phyloP scores from a whole-genome alignment of 1,139 yeast genomes.

The Sugiyamaella sp. region DNA sequence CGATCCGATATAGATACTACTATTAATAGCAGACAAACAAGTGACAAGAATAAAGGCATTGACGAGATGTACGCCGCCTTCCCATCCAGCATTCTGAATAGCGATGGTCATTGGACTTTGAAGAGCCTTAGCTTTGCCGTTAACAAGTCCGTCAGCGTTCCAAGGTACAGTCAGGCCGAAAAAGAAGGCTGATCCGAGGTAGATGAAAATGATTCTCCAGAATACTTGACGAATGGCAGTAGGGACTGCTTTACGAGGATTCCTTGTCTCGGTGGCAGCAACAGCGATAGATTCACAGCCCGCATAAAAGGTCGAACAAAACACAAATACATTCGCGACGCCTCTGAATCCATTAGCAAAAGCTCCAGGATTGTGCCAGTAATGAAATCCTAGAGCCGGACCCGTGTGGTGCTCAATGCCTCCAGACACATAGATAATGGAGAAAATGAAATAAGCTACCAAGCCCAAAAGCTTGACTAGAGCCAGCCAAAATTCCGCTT shows the following conservation, averaged over 20 bases:
- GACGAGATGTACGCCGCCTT: slow-evolving; percentile 70
- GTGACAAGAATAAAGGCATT: slow-evolving; percentile 74
- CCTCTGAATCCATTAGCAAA: slow-evolving; percentile 66
- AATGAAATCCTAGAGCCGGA: slow-evolving; percentile 47
- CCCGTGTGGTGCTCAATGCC: slow-evolving; percentile 47
- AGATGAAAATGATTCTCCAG: slow-evolving; percentile 77
- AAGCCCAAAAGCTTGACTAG: slow-evolving; percentile 57
- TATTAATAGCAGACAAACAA: slow-evolving; percentile 72
- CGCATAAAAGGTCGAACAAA: slow-evolving; percentile 65
- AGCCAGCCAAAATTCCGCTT: slow-evolving; percentile 67
- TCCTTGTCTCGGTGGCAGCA: slow-evolving; percentile 84
- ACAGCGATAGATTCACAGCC: slow-evolving; percentile 89
- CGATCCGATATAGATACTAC: slow-evolving; percentile 66
- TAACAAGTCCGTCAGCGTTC: slow-evolving; percentile 55
- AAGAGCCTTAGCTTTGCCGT: slow-evolving; percentile 47
- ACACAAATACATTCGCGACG: slow-evolving; percentile 69
- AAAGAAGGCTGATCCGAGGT: slow-evolving; percentile 76
- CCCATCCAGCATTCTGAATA: slow-evolving; percentile 65
- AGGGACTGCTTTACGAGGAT: slow-evolving; percentile 83
- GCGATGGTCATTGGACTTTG: slow-evolving; percentile 82
- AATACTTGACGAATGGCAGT: slow-evolving; percentile 82
- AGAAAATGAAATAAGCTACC: slow-evolving; percentile 59
- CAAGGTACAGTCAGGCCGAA: slow-evolving; percentile 83
- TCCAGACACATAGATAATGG: slow-evolving; percentile 65
- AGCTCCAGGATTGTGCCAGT: slow-evolving; percentile 94